Percentiles rank a stretch among this genome's conserved stretches.
These are phyloP conservation scores for Acanthamoeba sp. DNA, from an alignment of 208 protist genomes.

Conservation along the genomic window DNA sequence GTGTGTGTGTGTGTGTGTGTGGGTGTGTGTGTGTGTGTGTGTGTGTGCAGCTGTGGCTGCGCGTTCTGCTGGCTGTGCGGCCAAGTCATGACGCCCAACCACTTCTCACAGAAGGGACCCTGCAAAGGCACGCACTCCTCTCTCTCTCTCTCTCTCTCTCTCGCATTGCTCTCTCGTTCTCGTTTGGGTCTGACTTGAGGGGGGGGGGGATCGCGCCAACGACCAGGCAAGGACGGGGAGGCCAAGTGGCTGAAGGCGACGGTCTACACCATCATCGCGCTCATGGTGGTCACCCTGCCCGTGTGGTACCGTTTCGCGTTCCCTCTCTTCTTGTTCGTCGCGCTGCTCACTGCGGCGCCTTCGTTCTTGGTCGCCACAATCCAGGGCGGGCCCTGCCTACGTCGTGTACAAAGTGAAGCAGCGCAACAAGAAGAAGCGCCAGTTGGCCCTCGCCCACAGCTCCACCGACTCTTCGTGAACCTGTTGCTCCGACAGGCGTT, in stretches of 20 bases:
- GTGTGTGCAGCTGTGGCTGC: conserved; percentile 29
- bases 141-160: not conserved
- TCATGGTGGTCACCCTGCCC: conserved; percentile 30
- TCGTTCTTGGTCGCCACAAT: not conserved
- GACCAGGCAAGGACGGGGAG: conserved; percentile 49
- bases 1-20: conserved; percentile 14
- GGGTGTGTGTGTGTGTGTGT: conserved; percentile 6
- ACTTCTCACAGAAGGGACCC: conserved; percentile 44
- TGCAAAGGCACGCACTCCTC: conserved; percentile 28
- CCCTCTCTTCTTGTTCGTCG: not conserved
- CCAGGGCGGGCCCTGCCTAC: conserved; percentile 32
- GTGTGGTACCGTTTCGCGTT: conserved; percentile 1
- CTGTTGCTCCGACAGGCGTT: too few relatives aligned
- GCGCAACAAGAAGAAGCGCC: not conserved
- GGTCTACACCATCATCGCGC: conserved; percentile 47
- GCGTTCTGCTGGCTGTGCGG: conserved; percentile 63
- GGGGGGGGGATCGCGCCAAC: too few relatives aligned
- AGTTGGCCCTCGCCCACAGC: not conserved
- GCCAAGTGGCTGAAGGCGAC: conserved; percentile 44
- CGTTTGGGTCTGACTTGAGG: too few relatives aligned
- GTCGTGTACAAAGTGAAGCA: conserved; percentile 56
- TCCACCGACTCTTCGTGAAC: too few relatives aligned
- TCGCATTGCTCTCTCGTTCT: too few relatives aligned
- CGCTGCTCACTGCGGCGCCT: not conserved
- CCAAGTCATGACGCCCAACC: conserved; percentile 44